These are phyloP conservation scores for Vanderwaltozyma tropicalis DNA, from an alignment of 805 yeast genomes.

Conservation along the genomic window DNA sequence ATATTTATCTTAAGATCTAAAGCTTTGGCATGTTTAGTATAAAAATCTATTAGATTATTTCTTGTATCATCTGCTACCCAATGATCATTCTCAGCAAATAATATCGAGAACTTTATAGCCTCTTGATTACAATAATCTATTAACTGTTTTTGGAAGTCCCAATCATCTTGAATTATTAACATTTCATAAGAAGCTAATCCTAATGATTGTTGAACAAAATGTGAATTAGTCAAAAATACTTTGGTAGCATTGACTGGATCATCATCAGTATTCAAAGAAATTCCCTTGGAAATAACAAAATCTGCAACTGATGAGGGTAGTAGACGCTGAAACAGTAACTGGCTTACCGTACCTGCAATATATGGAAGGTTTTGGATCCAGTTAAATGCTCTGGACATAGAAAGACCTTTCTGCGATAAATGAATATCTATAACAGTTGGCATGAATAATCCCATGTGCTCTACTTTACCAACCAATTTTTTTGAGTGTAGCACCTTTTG, in stretches of 20 bases:
- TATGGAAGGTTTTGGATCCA: slow-evolving; percentile 23
- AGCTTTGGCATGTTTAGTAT: slow-evolving; percentile 19
- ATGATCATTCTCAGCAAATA: slow-evolving; percentile 50
- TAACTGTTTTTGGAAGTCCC: slow-evolving; percentile 41
- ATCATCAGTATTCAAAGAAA: slow-evolving; percentile 18
- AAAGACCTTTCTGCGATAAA: slow-evolving; percentile 32
- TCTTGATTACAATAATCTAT: slow-evolving; percentile 24
- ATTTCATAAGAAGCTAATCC: slow-evolving; percentile 53
- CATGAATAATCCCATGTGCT: slow-evolving; percentile 50
- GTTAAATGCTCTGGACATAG: slow-evolving; percentile 21
- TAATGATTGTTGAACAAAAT: slow-evolving; percentile 44
- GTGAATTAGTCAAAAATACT: slow-evolving; percentile 32
- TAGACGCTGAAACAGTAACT: slow-evolving; percentile 14
- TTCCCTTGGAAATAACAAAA: slow-evolving; percentile 19
- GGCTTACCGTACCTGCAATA: slow-evolving; percentile 22
- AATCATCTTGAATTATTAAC: slow-evolving; percentile 38
- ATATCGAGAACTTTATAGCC: slow-evolving; percentile 37
- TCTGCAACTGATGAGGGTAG: slow-evolving; percentile 22
- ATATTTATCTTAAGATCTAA: slow-evolving; percentile 24
- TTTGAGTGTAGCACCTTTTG: slow-evolving; percentile 39
- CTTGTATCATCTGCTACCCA: slow-evolving; percentile 54
- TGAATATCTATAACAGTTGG: slow-evolving; percentile 63
- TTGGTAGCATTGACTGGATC: slow-evolving; percentile 35
- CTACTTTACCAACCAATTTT: slow-evolving; percentile 21
- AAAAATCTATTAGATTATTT: slow-evolving; percentile 31